These are phyloP conservation scores for Xylaria sp. DNA, from an alignment of 495 filamentous ascomycete species.

Conservation along the genomic window DNA sequence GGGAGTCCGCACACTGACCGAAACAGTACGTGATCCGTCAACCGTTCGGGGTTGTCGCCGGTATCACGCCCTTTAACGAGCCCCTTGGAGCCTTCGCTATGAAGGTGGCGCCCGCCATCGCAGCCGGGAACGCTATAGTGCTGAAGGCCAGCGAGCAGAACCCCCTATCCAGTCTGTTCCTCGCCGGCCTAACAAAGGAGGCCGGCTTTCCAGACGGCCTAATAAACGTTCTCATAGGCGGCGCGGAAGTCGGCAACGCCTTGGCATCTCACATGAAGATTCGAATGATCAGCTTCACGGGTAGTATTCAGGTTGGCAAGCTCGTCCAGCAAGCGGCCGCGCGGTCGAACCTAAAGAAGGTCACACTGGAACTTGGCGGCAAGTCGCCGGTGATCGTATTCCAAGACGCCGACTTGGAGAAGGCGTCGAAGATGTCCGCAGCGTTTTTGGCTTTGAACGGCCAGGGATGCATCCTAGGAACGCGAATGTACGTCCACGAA, in stretches of 20 bases:
- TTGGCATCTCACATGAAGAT: conserved; percentile 61
- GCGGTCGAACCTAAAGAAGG: conserved; percentile 68
- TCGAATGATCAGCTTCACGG: conserved; percentile 64
- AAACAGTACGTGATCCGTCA: conserved; percentile 38
- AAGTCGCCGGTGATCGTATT: conserved; percentile 78
- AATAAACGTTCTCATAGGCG: conserved; percentile 64
- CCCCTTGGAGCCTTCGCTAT: conserved; percentile 59
- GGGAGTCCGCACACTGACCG: conserved; percentile 2
- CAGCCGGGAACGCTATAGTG: conserved; percentile 59
- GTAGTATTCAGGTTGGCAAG: conserved; percentile 55
- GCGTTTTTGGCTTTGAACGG: conserved; percentile 75
- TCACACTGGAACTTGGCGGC: conserved; percentile 83
- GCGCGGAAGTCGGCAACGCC: conserved; percentile 56
- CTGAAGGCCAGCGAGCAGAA: conserved; percentile 60
- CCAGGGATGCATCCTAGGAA: conserved; percentile 82
- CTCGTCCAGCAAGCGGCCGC: conserved; percentile 53
- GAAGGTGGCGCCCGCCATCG: conserved; percentile 59
- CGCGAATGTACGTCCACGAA: conserved; percentile 73
- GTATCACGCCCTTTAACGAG: conserved; percentile 44
- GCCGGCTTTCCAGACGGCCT: conserved; percentile 67
- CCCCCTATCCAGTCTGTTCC: conserved; percentile 60
- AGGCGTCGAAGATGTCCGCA: conserved; percentile 74
- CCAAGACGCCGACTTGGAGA: conserved; percentile 72
- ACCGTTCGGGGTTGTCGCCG: conserved; percentile 45
- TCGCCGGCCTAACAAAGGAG: conserved; percentile 58